Conservation (phyloP, 2,329 filamentous ascomycete genomes). For the Trichoderma aggressivum region DNA sequence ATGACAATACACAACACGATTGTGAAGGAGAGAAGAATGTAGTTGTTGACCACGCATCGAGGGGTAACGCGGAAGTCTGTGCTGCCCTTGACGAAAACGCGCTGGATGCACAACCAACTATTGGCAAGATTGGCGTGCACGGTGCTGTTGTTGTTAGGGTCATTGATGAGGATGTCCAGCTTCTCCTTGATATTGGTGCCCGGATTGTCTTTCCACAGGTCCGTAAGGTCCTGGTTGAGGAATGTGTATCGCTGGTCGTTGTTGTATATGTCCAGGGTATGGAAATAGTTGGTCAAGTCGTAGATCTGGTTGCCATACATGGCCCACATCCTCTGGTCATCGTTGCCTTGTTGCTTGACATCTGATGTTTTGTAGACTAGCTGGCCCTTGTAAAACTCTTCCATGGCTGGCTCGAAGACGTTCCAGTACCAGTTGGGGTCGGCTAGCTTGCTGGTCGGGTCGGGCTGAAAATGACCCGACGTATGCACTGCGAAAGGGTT, state of each 20-base stretch:
- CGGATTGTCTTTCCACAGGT: slow-evolving; percentile 69
- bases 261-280: slow-evolving; percentile 62
- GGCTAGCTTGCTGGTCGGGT: slow-evolving; percentile 56
- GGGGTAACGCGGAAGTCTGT: slow-evolving; percentile 77
- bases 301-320: slow-evolving; percentile 74
- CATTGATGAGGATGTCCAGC: slow-evolving; percentile 55
- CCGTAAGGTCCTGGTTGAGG: slow-evolving; percentile 64
- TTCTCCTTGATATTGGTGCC: slow-evolving; percentile 72
- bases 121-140: slow-evolving; percentile 52
- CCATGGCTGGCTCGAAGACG: slow-evolving; percentile 73
- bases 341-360: slow-evolving; percentile 62
- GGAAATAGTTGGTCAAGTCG: slow-evolving; percentile 88
- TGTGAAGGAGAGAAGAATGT: slow-evolving; percentile 83
- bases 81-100: slow-evolving; percentile 77
- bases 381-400: slow-evolving; percentile 82
- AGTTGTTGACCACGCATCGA: slow-evolving; percentile 84
- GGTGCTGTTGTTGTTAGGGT: slow-evolving; percentile 50
- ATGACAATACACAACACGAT: slow-evolving; percentile 79
- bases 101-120: slow-evolving; percentile 76
- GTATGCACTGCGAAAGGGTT: slow-evolving; percentile 60
- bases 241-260: slow-evolving; percentile 62
- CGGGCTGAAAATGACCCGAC: slow-evolving; percentile 60
- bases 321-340: slow-evolving; percentile 72
- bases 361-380: slow-evolving; percentile 65
- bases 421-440: slow-evolving; percentile 72